Evolutionary conservation across 2,329 filamentous ascomycete genomes (phyloP).

Genomic region (Aspergillus vadensis): DNA sequence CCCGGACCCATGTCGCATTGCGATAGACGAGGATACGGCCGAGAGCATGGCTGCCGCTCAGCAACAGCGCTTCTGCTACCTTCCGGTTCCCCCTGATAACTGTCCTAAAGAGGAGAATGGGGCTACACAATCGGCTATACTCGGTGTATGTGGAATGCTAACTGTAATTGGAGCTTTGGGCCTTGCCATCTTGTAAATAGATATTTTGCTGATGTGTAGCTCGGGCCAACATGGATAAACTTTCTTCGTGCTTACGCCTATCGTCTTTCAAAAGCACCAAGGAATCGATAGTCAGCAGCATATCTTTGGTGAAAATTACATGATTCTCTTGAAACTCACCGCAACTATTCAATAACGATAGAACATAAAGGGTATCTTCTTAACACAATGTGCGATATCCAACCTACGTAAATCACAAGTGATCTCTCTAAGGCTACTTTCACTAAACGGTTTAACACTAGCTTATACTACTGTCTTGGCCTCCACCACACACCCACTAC

Average conservation of each 20-base stretch:
- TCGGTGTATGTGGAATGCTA: background rate
- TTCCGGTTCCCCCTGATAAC: constrained; percentile 1
- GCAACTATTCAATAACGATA: rapidly evolving
- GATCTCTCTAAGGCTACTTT: no score
- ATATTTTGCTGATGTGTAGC: background rate
- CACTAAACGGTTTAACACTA: no score
- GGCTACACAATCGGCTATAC: background rate
- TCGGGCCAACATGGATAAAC: background rate
- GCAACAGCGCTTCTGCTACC: background rate
- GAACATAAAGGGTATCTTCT: no score
- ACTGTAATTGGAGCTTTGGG: background rate
- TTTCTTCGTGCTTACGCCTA: background rate
- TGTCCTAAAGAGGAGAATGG: constrained; percentile 7
- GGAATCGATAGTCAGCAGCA: no score
- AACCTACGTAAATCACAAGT: no score
- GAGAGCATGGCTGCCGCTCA: constrained; percentile 4
- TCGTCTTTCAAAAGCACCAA: background rate
- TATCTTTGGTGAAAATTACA: rapidly evolving
- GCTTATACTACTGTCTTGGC: no score
- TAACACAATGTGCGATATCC: no score
- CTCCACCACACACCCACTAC: no score
- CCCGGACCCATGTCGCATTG: constrained; percentile 10
- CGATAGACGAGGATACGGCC: background rate
- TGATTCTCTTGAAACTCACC: rapidly evolving
- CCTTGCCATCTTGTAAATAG: background rate